Conservation (phyloP, 2,329 filamentous ascomycete species). For the Sporothrix euskadiensis region DNA sequence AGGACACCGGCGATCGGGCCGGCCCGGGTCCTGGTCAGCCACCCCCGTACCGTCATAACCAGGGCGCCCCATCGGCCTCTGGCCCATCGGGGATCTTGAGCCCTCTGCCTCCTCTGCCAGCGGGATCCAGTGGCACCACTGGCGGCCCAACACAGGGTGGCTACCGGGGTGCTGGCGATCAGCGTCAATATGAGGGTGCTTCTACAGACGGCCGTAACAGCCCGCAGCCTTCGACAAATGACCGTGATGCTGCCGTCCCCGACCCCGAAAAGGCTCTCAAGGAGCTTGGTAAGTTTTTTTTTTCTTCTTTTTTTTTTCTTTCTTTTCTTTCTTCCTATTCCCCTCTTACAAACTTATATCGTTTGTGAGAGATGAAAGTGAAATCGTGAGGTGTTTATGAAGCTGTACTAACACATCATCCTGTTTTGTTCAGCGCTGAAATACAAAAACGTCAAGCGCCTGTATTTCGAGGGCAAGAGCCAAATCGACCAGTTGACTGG, state of each 20-base stretch:
- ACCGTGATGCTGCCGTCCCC: constrained; percentile 41
- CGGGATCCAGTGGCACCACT: constrained; percentile 34
- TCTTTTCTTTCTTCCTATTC: neutral
- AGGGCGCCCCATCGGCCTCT: constrained; percentile 36
- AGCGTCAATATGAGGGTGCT: constrained; percentile 49
- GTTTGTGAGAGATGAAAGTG: neutral
- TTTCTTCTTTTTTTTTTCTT: too few relatives aligned
- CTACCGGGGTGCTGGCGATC: constrained; percentile 39
- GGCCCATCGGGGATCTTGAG: constrained; percentile 42
- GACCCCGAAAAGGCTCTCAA: constrained; percentile 59
- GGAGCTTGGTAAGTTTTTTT: constrained; percentile 53
- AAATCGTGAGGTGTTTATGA: too few relatives aligned
- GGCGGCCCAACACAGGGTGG: constrained; percentile 40
- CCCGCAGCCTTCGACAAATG: constrained; percentile 53
- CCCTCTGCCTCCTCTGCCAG: constrained; percentile 43
- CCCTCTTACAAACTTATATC: neutral
- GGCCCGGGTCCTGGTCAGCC: constrained; percentile 46
- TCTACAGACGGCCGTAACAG: constrained; percentile 56
- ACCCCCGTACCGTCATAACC: constrained; percentile 55
- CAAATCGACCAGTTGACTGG: constrained; percentile 86
- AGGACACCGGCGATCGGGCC: constrained; percentile 49
- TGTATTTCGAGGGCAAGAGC: constrained; percentile 93
- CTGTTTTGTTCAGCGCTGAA: constrained; percentile 58
- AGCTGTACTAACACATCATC: neutral
- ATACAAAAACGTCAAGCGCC: constrained; percentile 96